Evolutionary conservation across 768 basidiomycete genomes (phyloP).

Genomic region (Pleurotus pulmonarius): DNA sequence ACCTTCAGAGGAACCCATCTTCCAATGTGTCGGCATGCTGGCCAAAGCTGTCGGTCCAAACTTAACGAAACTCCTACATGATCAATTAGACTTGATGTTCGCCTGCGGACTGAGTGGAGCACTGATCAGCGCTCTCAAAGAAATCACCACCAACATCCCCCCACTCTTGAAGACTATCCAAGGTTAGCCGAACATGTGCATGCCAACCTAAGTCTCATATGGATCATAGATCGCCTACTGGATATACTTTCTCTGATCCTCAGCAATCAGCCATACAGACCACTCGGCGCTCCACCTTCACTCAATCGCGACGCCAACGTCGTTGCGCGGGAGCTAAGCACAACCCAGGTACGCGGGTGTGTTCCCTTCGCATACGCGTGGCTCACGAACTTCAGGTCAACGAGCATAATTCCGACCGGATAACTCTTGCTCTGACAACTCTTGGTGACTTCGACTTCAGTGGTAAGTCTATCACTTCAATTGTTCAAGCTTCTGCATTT

Average conservation of each 20-base stretch:
- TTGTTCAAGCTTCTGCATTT: not conserved
- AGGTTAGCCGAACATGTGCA: constrained; percentile 40
- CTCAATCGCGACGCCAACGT: constrained; percentile 51
- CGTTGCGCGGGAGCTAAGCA: constrained; percentile 47
- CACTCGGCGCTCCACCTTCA: constrained; percentile 78
- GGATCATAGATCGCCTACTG: constrained; percentile 72
- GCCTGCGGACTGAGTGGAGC: constrained; percentile 90
- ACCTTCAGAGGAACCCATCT: constrained; percentile 90
- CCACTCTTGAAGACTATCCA: constrained; percentile 91
- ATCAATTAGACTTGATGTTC: constrained; percentile 96
- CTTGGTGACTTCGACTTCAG: constrained; percentile 93
- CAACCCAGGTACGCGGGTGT: constrained; percentile 37
- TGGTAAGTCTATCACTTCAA: constrained; percentile 40
- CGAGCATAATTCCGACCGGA: constrained; percentile 63
- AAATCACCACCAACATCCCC: constrained; percentile 83
- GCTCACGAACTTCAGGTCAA: constrained; percentile 25
- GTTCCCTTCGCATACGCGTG: not conserved
- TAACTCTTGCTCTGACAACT: constrained; percentile 82
- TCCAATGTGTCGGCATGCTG: constrained; percentile 97
- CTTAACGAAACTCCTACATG: constrained; percentile 91
- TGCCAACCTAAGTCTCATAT: not conserved
- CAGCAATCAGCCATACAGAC: constrained; percentile 80
- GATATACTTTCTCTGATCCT: constrained; percentile 80
- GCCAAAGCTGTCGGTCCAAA: constrained; percentile 94
- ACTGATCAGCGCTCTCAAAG: constrained; percentile 76